phyloP scores from a whole-genome alignment of 202 grass and related monocot genomes.

The Setaria viridis region DNA sequence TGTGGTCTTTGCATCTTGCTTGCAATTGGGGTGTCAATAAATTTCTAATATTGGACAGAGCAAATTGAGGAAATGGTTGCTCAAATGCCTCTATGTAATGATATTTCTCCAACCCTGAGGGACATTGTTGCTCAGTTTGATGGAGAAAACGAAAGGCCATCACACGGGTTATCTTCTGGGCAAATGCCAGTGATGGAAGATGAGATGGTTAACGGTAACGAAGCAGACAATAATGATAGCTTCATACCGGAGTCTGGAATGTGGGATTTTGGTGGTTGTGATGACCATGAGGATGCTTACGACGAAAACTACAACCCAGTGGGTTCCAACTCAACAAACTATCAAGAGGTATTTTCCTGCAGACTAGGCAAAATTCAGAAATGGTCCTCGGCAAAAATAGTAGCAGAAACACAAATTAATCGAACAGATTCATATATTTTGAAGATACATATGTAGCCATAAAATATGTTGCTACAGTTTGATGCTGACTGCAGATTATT shows the following conservation, averaged over 20 bases:
- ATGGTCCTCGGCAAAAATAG: slow-evolving; percentile 7
- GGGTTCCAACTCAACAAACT: slow-evolving; percentile 56
- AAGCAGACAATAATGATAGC: slow-evolving; percentile 45
- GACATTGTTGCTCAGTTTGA: slow-evolving; percentile 88
- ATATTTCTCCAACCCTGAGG: slow-evolving; percentile 86
- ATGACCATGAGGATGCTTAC: slow-evolving; percentile 64
- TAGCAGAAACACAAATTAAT: slow-evolving; percentile 7
- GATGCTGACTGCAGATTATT: slow-evolving; percentile 28
- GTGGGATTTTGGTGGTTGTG: slow-evolving; percentile 69
- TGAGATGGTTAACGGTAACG: slow-evolving; percentile 45
- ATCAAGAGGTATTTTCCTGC: slow-evolving; percentile 67
- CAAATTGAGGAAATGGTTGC: slow-evolving; percentile 77
- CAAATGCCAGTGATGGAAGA: slow-evolving; percentile 59
- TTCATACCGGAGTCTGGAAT: slow-evolving; percentile 56
- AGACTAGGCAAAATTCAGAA: not conserved
- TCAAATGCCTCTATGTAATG: slow-evolving; percentile 66
- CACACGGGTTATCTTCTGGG: slow-evolving; percentile 45
- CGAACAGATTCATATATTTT: slow-evolving; percentile 35
- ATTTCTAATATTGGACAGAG: slow-evolving; percentile 58
- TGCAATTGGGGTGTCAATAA: slow-evolving; percentile 24
- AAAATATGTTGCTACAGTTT: slow-evolving; percentile 15
- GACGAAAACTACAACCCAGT: slow-evolving; percentile 54
- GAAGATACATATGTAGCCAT: not conserved
- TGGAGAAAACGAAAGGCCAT: slow-evolving; percentile 81
- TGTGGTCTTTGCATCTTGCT: slow-evolving; percentile 44